phyloP scores from a whole-genome alignment of 768 basidiomycete species.

The Amanita pseudoporphyria region DNA sequence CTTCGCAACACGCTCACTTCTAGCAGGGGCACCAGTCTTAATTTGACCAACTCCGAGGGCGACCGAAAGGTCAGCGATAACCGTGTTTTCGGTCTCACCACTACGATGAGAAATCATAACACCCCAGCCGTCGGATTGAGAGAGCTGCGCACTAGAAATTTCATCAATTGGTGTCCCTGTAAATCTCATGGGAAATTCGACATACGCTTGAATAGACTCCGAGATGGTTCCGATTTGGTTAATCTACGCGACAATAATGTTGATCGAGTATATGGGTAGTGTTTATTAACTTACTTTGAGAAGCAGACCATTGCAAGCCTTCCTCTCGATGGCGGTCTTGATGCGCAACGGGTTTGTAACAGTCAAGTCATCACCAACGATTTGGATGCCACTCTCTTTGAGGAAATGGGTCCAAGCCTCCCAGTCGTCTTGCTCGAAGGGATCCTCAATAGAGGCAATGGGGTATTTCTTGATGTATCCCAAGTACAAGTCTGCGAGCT shows the following conservation, averaged over 20 bases:
- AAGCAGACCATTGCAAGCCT: slow-evolving; percentile 97
- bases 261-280: neutral
- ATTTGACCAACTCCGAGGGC: slow-evolving; percentile 91
- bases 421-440: slow-evolving; percentile 99
- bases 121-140: slow-evolving; percentile 96
- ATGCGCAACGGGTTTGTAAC: slow-evolving; percentile 97
- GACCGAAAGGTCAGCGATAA: slow-evolving; percentile 93
- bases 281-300: slow-evolving; percentile 55
- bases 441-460: slow-evolving; percentile 93
- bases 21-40: slow-evolving; percentile 97
- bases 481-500: slow-evolving; percentile 92
- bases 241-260: slow-evolving; percentile 34
- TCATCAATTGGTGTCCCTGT: neutral
- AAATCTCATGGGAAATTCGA: slow-evolving; percentile 13
- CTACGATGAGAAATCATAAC: slow-evolving; percentile 99
- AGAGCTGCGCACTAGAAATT: slow-evolving; percentile 74
- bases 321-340: slow-evolving; percentile 99
- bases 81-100: slow-evolving; percentile 96
- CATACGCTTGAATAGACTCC: slow-evolving; percentile 97
- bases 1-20: slow-evolving; percentile 94
- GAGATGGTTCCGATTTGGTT: slow-evolving; percentile 99
- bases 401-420: slow-evolving; percentile 96
- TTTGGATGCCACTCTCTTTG: slow-evolving; percentile 67
- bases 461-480: slow-evolving; percentile 87
- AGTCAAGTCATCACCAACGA: slow-evolving; percentile 94